Conservation (phyloP, 169 alveolate species). For the Cryptosporidium viatorum region DNA sequence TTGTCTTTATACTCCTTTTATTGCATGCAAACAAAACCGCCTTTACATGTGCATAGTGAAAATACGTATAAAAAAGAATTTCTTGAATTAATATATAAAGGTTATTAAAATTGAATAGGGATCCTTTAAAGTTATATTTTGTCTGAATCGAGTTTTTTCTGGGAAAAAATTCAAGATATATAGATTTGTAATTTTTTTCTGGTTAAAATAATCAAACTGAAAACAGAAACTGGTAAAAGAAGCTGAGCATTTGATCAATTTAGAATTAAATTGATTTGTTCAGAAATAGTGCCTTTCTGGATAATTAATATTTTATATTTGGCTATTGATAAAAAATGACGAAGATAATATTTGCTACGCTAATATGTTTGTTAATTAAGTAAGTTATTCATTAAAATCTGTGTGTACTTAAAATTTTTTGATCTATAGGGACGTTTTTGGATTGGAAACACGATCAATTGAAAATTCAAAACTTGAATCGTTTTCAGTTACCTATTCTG, state of each 20-base stretch:
- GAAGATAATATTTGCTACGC: not conserved
- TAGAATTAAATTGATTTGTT: not conserved
- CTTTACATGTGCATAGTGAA: slow-evolving; percentile 13
- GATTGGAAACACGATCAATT: slow-evolving; percentile 22
- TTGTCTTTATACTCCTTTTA: not conserved
- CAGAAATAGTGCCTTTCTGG: not conserved
- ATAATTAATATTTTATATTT: not conserved
- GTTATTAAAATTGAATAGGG: not conserved
- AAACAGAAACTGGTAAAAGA: not conserved
- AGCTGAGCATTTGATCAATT: not conserved
- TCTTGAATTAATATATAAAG: not conserved
- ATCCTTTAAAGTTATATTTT: not conserved
- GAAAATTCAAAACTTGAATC: slow-evolving; percentile 18
- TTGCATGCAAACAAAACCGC: slow-evolving; percentile 12
- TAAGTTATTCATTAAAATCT: not conserved
- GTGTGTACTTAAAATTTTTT: not conserved
- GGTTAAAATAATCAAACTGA: not conserved
- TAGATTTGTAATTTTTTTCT: not conserved
- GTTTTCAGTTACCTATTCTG: slow-evolving; percentile 35
- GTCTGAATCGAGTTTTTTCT: not conserved
- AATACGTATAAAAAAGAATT: slow-evolving; percentile 1
- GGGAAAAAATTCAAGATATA: not conserved
- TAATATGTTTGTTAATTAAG: slow-evolving; percentile 2
- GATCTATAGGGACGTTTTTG: not conserved
- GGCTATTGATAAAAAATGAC: not conserved